Evolutionary conservation across 495 filamentous ascomycete genomes (phyloP).

Genomic region (Chaetomium tenue): DNA sequence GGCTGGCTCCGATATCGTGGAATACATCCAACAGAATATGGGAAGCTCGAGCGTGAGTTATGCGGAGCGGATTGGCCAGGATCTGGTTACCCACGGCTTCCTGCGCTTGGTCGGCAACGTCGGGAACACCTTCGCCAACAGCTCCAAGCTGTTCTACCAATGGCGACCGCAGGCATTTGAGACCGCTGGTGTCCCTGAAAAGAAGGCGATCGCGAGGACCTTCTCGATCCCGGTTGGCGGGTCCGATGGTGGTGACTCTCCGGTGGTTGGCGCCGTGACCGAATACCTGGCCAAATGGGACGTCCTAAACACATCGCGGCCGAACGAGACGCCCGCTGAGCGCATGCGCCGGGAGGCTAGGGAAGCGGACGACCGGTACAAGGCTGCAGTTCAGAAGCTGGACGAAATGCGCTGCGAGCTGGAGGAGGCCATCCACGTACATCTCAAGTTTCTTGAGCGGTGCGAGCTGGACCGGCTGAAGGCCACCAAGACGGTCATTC

Average conservation of each 20-base stretch:
- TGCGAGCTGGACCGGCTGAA: constrained; percentile 95
- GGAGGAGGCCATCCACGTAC: constrained; percentile 89
- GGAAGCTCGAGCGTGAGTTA: constrained; percentile 78
- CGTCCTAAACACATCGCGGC: constrained; percentile 77
- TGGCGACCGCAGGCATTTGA: constrained; percentile 93
- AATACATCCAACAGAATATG: constrained; percentile 89
- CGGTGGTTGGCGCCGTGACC: constrained; percentile 70
- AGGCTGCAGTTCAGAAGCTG: constrained; percentile 74
- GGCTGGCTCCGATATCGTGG: constrained; percentile 85
- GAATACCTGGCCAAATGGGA: constrained; percentile 92
- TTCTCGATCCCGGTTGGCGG: constrained; percentile 58
- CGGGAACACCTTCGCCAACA: constrained; percentile 94
- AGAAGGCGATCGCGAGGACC: constrained; percentile 69
- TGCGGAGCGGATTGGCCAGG: constrained; percentile 90
- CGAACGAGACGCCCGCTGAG: constrained; percentile 84
- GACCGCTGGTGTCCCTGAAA: constrained; percentile 80
- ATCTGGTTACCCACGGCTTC: constrained; percentile 82
- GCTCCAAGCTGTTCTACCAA: constrained; percentile 94
- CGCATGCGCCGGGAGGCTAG: constrained; percentile 82
- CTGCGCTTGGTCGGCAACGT: constrained; percentile 90
- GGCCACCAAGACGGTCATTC: constrained; percentile 94
- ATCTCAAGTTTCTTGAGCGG: constrained; percentile 94
- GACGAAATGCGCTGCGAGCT: constrained; percentile 88
- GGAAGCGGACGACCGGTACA: constrained; percentile 93
- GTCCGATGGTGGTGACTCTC: constrained; percentile 64